phyloP scores from a whole-genome alignment of 2,329 filamentous ascomycete species.

The Lasiodiplodia hormozganensis region DNA sequence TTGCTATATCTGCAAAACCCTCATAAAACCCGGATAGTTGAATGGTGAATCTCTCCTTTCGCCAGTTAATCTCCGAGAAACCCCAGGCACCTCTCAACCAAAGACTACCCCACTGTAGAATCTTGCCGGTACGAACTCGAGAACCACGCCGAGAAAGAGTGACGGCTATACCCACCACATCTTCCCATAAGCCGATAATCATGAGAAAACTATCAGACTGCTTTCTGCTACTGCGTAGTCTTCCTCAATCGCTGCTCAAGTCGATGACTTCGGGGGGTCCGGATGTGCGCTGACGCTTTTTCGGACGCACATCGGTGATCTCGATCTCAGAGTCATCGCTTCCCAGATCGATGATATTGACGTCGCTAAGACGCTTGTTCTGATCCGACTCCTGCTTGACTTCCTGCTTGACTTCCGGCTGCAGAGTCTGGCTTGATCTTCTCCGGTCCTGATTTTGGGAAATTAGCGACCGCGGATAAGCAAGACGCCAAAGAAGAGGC shows the following conservation, averaged over 20 bases:
- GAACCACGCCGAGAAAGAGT: too few relatives aligned
- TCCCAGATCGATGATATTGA: not conserved
- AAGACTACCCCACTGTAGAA: too few relatives aligned
- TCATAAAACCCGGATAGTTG: too few relatives aligned
- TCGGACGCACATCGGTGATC: not conserved
- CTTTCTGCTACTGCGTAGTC: not conserved
- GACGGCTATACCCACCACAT: too few relatives aligned
- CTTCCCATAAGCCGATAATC: not conserved
- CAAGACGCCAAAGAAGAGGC: not conserved
- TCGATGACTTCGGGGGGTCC: not conserved
- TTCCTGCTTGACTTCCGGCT: not conserved
- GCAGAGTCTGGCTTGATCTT: not conserved
- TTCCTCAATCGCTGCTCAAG: not conserved
- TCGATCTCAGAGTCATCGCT: not conserved
- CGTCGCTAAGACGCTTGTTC: too few relatives aligned
- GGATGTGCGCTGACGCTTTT: not conserved
- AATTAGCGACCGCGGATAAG: not conserved
- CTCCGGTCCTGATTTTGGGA: not conserved
- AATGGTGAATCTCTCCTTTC: too few relatives aligned
- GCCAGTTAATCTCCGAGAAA: too few relatives aligned
- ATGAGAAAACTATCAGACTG: not conserved
- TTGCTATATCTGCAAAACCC: too few relatives aligned
- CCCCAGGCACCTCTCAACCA: too few relatives aligned
- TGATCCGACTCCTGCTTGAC: not conserved
- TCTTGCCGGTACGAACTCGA: too few relatives aligned